A percentile compares a stretch with the other conserved stretches of the same genome.
phyloP scores from a whole-genome alignment of 73 alveolate species.

The Blepharisma stoltei region DNA sequence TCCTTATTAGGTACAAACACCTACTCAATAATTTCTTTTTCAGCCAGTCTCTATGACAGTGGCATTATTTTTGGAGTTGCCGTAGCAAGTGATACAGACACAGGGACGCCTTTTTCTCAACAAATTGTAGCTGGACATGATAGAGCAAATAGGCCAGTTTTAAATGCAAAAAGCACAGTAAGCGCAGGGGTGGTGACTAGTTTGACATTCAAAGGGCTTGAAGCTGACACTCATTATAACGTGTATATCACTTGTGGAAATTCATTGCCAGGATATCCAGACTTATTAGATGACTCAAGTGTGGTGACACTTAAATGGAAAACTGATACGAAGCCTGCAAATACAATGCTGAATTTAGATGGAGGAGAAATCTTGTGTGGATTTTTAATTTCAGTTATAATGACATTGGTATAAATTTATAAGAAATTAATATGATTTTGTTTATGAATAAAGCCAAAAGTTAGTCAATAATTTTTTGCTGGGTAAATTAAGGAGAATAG shows the following conservation, averaged over 20 bases:
- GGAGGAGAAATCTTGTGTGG: neutral
- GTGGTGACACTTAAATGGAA: neutral
- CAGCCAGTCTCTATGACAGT: conserved; percentile 32
- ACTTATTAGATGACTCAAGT: neutral
- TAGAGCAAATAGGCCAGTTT: conserved; percentile 33
- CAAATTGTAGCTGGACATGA: conserved; percentile 41
- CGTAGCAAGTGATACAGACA: conserved; percentile 32
- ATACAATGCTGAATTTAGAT: neutral
- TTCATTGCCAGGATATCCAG: conserved; percentile 28
- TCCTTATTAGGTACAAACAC: conserved; percentile 25
- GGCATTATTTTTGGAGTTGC: conserved; percentile 42
- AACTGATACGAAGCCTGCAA: conserved; percentile 17
- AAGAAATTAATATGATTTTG: no score
- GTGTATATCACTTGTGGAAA: conserved; percentile 33
- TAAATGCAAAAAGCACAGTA: conserved; percentile 25
- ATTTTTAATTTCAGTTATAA: no score
- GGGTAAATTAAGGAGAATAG: no score
- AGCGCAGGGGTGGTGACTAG: neutral
- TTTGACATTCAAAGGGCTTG: conserved; percentile 26
- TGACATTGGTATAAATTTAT: no score
- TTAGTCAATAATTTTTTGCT: no score
- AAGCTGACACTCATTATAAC: conserved; percentile 35
- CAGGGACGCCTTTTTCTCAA: conserved; percentile 33
- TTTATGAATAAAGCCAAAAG: no score
- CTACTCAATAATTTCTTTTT: conserved; percentile 21